A percentile compares a stretch with the other conserved stretches of the same genome.
phyloP scores from a whole-genome alignment of 345 rosid genomes.

The Aethionema arabicum region DNA sequence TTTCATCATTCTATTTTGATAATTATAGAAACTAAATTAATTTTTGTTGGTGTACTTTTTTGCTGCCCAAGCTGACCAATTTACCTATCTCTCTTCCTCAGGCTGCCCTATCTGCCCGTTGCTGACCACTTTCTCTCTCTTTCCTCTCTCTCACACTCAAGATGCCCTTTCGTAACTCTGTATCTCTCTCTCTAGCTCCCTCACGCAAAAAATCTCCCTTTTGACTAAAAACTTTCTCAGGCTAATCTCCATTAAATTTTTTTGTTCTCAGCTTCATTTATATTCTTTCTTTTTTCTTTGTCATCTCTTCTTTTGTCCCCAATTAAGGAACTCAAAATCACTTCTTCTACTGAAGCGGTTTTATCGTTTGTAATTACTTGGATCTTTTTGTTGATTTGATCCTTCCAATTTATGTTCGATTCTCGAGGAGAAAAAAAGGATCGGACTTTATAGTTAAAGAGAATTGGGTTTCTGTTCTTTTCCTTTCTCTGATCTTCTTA shows the following conservation, averaged over 20 bases:
- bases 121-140: conserved; percentile 54
- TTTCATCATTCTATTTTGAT: too few relatives aligned
- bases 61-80: conserved; percentile 56
- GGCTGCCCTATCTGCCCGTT: conserved; percentile 67
- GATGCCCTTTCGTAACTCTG: conserved; percentile 33
- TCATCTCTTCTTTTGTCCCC: conserved; percentile 26
- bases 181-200: conserved; percentile 31
- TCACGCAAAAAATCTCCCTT: conserved; percentile 38
- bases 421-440: conserved; percentile 14
- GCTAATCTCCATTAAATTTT: conserved; percentile 21
- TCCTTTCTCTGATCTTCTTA: conserved; percentile 1
- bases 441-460: conserved; percentile 12
- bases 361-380: neutral
- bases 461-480: conserved; percentile 25
- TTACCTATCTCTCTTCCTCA: conserved; percentile 40
- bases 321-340: conserved; percentile 29
- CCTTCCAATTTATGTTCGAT: neutral
- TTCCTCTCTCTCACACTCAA: conserved; percentile 19
- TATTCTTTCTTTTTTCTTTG: conserved; percentile 15
- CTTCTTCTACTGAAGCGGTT: conserved; percentile 8
- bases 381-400: conserved; percentile 3
- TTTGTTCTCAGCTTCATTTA: conserved; percentile 5
- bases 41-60: conserved; percentile 22
- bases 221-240: conserved; percentile 46
- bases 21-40: too few relatives aligned